These are phyloP conservation scores for Diospyros kaki DNA, from an alignment of 148 eudicot genomes.

Conservation along the genomic window DNA sequence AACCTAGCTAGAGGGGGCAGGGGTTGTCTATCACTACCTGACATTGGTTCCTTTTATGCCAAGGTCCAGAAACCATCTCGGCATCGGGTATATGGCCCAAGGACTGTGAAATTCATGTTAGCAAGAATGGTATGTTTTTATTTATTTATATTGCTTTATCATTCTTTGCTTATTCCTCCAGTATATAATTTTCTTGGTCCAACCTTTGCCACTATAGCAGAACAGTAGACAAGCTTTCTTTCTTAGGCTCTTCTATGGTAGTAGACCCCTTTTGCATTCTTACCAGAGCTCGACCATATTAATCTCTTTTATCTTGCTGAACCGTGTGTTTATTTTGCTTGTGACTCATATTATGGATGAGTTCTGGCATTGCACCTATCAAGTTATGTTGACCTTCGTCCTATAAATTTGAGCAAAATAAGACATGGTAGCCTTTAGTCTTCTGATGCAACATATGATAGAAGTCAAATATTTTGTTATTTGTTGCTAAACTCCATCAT, in stretches of 20 bases:
- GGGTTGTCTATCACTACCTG: slow-evolving; percentile 92
- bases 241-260: too few relatives aligned
- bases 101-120: slow-evolving; percentile 70
- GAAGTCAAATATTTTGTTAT: not conserved
- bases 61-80: slow-evolving; percentile 73
- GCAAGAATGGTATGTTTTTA: slow-evolving; percentile 66
- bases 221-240: not conserved
- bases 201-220: too few relatives aligned
- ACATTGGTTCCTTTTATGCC: slow-evolving; percentile 79
- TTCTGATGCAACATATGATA: not conserved
- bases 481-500: not conserved
- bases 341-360: not conserved
- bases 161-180: not conserved
- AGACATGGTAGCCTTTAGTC: not conserved
- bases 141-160: not conserved
- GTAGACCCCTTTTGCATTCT: not conserved
- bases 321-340: not conserved
- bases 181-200: not conserved
- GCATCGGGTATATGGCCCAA: slow-evolving; percentile 76
- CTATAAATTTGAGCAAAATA: not conserved
- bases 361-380: not conserved
- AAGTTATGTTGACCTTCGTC: not conserved
- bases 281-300: not conserved
- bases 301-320: not conserved
- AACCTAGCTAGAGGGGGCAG: slow-evolving; percentile 60